Evolutionary conservation across 306 rosid genomes (phyloP), one percentile per base, ranked within the genome.

Genomic region (Dalbergia oliveri): DNA sequence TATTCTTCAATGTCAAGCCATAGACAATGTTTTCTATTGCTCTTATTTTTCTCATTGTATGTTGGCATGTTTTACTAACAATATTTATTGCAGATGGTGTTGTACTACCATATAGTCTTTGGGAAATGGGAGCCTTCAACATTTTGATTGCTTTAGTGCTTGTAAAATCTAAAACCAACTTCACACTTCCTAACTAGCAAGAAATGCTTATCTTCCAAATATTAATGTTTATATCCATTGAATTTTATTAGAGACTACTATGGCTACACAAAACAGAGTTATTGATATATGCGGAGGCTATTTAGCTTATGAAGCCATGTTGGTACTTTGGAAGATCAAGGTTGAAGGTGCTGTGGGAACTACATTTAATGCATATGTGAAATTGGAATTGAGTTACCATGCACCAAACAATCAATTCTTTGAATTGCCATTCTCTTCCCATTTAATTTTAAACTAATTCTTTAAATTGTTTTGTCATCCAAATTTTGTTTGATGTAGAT

Each of bases 241-340:
- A 26, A 68, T 69, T 58, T 34, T 74, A 44, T 57, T 47, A 58
- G 16, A 56, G 47, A 67, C 21, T 77, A 56, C 80, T 15, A 77
- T 65, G 1, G 72, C 37, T 37, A 37, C 74, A 58, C 8, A 66
- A 57, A 76, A 73, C 69, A 72, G 72, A 45, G 70, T 39, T 35
- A 50, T 69, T 69, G 71, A 23, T 47, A 16, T 13, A 47, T 45
- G 19, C 18, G 8, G 72, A 50, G 70, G 4, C 31, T 18, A 13
- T 34, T 10, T 8, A 57, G 13, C 39, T 16, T 2, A 12, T 15
- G 58, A 15, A 26, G 3, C 53, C 1, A 47, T 47, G 53, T 9
- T 47, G 53, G 53, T 3, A 47, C 5, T 11, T 50, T 12, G 57
- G 57, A 50, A 50, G 19, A 50, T 15, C 19, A 14, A 14, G 49